Base-by-base conservation (phyloP, 139 green algal species). In the Volvox reticuliferus region DNA sequence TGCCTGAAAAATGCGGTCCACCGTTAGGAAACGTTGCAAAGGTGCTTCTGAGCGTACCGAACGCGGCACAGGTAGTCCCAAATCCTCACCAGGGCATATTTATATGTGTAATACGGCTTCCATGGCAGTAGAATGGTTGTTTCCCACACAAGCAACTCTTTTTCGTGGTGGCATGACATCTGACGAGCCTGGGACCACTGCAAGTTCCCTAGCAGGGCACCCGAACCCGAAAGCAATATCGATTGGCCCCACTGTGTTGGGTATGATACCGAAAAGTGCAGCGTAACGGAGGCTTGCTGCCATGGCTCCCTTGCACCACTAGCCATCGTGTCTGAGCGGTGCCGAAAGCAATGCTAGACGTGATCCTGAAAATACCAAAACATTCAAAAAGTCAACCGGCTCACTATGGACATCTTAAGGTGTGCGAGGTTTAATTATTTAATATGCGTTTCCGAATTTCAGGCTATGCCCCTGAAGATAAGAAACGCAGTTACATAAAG, bases 131-230 rank as follows among this genome's bases (percentile, higher is more conserved):
- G 86, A 30, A 97, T 77, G 33, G 93, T 62, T 13, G 90, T 93
- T 86, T 97, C 94, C 96, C 96, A 98, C n/a, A 98, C 90, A 61
- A 98, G 78, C 20, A 88, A 78, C 1, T 95, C 91, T 22, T 91
- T 93, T 21, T 96, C 92, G 82, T 97, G 95, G 18, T 93, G 91
- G 91, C 96, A 97, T 22, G 87, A 87, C 86, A 97, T 88, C 0
- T 80, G 36, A 0, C 92, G 89, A 36, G 93, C 93, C 9, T 85
- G 77, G 0, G 68, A 79, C 37, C 83, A 88, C 20, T 93, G 79
- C 86, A 93, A 92, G 77, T 93, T 91, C 30, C 93, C 94, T 12
- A 95, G 88, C 37, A 93, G 71, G 0, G 93, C 89, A 1, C 92
- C 91, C 88, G 88, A 88, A 50, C 94, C 94, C 16, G 86, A 87